These are phyloP conservation scores for Nakazawaea ishiwadae DNA, from an alignment of 805 yeast genomes.

Conservation along the genomic window DNA sequence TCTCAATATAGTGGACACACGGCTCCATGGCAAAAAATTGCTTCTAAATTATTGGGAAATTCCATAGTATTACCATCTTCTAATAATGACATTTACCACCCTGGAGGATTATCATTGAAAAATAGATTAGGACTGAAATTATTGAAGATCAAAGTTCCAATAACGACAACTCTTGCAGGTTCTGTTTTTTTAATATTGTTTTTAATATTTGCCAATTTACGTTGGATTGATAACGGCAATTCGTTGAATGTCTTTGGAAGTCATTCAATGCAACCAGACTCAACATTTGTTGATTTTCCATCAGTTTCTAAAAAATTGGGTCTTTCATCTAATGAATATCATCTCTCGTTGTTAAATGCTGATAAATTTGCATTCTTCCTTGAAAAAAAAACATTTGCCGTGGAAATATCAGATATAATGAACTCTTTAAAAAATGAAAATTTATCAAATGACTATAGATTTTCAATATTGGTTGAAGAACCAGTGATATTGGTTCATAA, in stretches of 20 bases:
- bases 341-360: constrained; percentile 14
- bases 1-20: neutral
- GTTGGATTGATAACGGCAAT: constrained; percentile 29
- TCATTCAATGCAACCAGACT: neutral
- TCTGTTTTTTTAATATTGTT: constrained; percentile 23
- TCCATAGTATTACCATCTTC: constrained; percentile 5
- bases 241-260: neutral
- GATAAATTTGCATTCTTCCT: constrained; percentile 19
- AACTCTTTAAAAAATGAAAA: constrained; percentile 21
- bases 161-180: constrained; percentile 26
- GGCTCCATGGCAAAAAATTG: constrained; percentile 9
- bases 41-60: constrained; percentile 7
- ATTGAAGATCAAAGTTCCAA: constrained; percentile 32
- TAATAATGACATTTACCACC: constrained; percentile 2
- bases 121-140: constrained; percentile 25
- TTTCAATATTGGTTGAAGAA: constrained; percentile 20
- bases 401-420: constrained; percentile 17
- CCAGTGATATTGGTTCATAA: constrained; percentile 21
- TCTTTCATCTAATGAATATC: constrained; percentile 4
- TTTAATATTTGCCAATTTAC: constrained; percentile 25
- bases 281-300: constrained; percentile 1
- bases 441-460: constrained; percentile 17
- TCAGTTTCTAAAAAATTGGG: neutral
- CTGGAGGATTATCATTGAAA: constrained; percentile 14
- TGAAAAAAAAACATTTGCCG: constrained; percentile 25